Percentiles rank a stretch among this genome's conserved stretches.
Evolutionary conservation across 2,329 filamentous ascomycete genomes (phyloP).

Genomic region (Eurotiales sp.): DNA sequence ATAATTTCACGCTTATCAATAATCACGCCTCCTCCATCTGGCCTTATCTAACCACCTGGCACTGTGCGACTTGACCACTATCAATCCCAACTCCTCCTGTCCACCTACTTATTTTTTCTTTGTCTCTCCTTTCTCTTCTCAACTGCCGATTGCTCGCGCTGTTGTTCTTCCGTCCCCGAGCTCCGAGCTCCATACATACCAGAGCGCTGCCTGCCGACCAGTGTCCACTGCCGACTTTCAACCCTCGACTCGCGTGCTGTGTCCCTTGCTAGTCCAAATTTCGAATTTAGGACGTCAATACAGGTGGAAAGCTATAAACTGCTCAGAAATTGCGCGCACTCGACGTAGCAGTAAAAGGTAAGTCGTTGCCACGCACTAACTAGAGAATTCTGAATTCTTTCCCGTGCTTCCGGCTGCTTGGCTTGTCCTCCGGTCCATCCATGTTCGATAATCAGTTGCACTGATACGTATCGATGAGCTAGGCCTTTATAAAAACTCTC

Average conservation of each 20-base stretch:
- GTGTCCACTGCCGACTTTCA: too few species aligned
- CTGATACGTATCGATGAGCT: background rate
- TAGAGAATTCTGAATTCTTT: too few species aligned
- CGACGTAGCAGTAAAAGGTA: background rate
- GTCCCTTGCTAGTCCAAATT: too few species aligned
- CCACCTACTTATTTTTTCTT: background rate
- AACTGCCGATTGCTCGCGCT: too few species aligned
- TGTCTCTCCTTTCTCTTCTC: background rate
- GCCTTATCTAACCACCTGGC: background rate
- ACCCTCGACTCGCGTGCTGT: too few species aligned
- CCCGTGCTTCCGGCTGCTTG: background rate
- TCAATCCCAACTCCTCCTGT: too few species aligned
- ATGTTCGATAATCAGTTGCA: background rate
- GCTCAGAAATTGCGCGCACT: background rate
- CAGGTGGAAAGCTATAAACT: background rate
- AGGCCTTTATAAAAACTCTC: background rate
- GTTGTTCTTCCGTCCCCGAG: background rate
- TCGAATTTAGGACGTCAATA: too few species aligned
- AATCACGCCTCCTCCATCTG: too few species aligned
- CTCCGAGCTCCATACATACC: too few species aligned
- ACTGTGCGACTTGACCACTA: background rate
- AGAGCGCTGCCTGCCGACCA: too few species aligned
- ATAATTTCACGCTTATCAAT: background rate
- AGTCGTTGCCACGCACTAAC: background rate
- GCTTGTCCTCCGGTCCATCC: background rate